These are phyloP conservation scores for Canariomyces notabilis DNA, from an alignment of 2,329 filamentous ascomycete genomes.

Conservation along the genomic window DNA sequence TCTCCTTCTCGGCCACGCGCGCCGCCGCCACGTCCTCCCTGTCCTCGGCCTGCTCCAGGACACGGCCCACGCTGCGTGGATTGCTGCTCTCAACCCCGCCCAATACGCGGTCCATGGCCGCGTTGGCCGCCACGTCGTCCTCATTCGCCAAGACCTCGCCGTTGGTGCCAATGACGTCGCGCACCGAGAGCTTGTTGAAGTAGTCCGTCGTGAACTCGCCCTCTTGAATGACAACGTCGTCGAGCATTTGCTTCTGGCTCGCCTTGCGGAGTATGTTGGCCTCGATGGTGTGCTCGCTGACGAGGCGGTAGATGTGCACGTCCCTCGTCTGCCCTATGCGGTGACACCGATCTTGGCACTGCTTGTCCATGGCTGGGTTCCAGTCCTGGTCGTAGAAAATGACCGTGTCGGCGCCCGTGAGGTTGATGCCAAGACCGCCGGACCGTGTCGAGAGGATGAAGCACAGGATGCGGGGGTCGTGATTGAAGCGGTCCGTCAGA, in stretches of 20 bases:
- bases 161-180: conserved; percentile 59
- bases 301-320: conserved; percentile 93
- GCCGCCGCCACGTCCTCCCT: conserved; percentile 87
- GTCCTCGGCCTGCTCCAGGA: conserved; percentile 86
- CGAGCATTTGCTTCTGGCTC: conserved; percentile 94
- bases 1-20: conserved; percentile 80
- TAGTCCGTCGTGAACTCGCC: conserved; percentile 97
- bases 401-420: conserved; percentile 93
- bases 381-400: conserved; percentile 99
- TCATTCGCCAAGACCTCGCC: conserved; percentile 45
- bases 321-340: conserved; percentile 96
- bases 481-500: conserved; percentile 93
- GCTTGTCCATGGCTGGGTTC: conserved; percentile 99
- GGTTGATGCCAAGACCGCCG: conserved; percentile 90
- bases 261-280: conserved; percentile 96
- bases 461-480: conserved; percentile 82
- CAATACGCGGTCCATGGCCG: conserved; percentile 81
- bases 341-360: conserved; percentile 95
- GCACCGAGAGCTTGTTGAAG: conserved; percentile 71
- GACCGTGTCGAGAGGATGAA: conserved; percentile 96
- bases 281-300: conserved; percentile 92
- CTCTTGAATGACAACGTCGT: conserved; percentile 97
- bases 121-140: conserved; percentile 66
- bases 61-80: conserved; percentile 59
- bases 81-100: conserved; percentile 56